Conservation (phyloP, 192 early-diverging fungal species). For the Coemansia sp. region DNA sequence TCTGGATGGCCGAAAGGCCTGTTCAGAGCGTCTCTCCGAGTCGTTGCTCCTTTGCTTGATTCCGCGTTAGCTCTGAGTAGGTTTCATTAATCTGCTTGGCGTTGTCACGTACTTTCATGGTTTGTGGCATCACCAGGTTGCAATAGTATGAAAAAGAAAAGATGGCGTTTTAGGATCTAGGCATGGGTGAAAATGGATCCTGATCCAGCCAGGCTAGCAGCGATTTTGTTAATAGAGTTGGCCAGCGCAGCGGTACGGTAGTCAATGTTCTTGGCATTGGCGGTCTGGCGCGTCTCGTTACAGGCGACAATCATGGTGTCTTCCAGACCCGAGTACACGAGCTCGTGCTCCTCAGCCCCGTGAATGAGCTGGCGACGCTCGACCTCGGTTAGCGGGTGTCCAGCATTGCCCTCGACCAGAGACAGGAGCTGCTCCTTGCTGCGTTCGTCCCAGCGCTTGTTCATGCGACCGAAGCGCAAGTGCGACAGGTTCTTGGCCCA, state of each 20-base stretch:
- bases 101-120: no score
- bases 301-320: slow-evolving; percentile 85
- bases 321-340: slow-evolving; percentile 81
- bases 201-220: slow-evolving; percentile 67
- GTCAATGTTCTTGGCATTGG: slow-evolving; percentile 63
- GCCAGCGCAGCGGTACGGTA: slow-evolving; percentile 74
- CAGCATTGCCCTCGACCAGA: slow-evolving; percentile 74
- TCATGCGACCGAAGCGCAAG: slow-evolving; percentile 83
- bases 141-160: not conserved
- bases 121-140: not conserved
- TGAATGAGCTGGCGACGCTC: slow-evolving; percentile 76
- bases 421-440: slow-evolving; percentile 67
- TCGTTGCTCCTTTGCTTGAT: no score
- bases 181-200: slow-evolving; percentile 71
- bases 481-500: slow-evolving; percentile 87
- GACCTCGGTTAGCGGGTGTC: slow-evolving; percentile 65
- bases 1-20: no score
- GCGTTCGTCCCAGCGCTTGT: slow-evolving; percentile 77
- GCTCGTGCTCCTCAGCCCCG: slow-evolving; percentile 80
- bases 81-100: no score
- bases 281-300: slow-evolving; percentile 69
- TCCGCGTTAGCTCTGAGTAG: no score
- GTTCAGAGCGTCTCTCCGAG: no score
- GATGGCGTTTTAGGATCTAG: not conserved
- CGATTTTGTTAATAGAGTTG: slow-evolving; percentile 83